Conservation (phyloP, 139 green algal species). For the Coccomyxa sp. region DNA sequence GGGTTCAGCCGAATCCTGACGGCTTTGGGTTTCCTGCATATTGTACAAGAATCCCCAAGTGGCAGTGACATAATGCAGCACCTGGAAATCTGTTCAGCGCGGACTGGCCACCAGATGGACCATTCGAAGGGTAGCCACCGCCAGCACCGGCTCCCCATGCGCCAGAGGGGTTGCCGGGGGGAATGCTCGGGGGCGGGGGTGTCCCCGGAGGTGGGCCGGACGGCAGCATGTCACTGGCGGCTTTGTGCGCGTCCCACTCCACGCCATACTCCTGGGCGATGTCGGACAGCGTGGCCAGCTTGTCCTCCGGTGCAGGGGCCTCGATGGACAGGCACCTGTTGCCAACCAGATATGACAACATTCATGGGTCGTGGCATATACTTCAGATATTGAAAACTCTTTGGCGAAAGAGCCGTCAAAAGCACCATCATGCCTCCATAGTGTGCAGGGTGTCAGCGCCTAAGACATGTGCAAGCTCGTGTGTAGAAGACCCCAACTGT, state of each 20-base stretch:
- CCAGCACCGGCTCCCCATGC: neutral
- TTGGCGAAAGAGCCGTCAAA: neutral
- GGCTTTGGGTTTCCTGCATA: no score
- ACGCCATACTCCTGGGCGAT: slow-evolving; percentile 47
- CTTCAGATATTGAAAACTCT: neutral
- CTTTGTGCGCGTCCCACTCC: slow-evolving; percentile 40
- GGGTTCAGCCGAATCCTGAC: no score
- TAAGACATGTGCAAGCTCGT: no score
- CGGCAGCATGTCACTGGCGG: slow-evolving; percentile 36
- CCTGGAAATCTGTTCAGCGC: neutral
- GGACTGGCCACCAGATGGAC: neutral
- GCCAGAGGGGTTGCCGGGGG: neutral
- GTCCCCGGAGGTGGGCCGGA: neutral
- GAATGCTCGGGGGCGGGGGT: neutral
- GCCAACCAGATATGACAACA: neutral
- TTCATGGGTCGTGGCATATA: neutral
- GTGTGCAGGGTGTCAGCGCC: no score
- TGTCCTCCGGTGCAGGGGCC: slow-evolving; percentile 34
- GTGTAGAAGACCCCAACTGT: no score
- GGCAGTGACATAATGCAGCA: neutral
- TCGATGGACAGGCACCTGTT: slow-evolving; percentile 46
- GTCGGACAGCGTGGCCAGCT: slow-evolving; percentile 40
- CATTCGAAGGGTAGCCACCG: neutral
- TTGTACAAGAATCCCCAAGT: no score
- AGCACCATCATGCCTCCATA: neutral